Conservation (phyloP, 331 rosid species). For the Quercus tomentella region DNA sequence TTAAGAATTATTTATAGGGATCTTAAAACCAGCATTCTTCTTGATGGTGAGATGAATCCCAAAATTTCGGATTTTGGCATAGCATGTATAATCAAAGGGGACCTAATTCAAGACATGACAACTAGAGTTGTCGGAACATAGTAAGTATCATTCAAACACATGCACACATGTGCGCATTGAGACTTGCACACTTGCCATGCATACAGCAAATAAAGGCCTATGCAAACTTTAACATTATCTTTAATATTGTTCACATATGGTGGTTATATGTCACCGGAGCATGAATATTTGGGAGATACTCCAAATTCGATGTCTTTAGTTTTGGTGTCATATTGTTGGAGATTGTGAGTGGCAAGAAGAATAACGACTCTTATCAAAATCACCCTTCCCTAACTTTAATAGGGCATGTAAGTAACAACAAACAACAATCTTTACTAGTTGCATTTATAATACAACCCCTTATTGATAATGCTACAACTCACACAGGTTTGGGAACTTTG, state of each 20-base stretch:
- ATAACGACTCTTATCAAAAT: conserved; percentile 10
- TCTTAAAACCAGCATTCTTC: conserved; percentile 44
- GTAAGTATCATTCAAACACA: conserved; percentile 22
- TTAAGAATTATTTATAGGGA: conserved; percentile 50
- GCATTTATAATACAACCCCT: too few relatives aligned
- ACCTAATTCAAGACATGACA: conserved; percentile 43
- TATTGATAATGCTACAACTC: too few relatives aligned
- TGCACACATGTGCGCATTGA: too few relatives aligned
- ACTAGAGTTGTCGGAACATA: conserved; percentile 44
- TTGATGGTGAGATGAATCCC: conserved; percentile 35
- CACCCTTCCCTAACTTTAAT: conserved; percentile 21
- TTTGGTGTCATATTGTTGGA: conserved; percentile 43
- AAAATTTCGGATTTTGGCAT: conserved; percentile 63
- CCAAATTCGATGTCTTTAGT: conserved; percentile 38
- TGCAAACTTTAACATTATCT: not conserved
- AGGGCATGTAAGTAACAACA: conserved; percentile 24
- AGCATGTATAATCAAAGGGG: conserved; percentile 43
- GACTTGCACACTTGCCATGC: not conserved
- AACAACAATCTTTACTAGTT: too few relatives aligned
- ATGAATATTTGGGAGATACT: conserved; percentile 27
- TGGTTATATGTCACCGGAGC: conserved; percentile 39
- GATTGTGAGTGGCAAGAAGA: conserved; percentile 43
- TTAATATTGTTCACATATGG: not conserved
- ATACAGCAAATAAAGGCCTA: too few relatives aligned
- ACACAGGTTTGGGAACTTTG: conserved; percentile 31